phyloP scores from a whole-genome alignment of 441 rosid species.

The Erysimum pusillum region DNA sequence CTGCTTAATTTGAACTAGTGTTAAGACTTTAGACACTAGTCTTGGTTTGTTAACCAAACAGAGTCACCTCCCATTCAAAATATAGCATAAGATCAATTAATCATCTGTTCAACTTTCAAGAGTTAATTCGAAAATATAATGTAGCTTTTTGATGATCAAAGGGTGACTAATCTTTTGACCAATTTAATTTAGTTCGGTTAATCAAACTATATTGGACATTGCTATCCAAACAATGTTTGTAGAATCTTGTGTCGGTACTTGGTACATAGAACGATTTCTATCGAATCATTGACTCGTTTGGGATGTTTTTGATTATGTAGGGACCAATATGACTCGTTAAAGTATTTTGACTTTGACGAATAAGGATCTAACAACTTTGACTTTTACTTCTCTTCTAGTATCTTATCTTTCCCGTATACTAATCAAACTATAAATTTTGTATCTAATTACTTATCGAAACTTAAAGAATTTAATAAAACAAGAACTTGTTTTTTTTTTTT shows the following conservation, averaged over 20 bases:
- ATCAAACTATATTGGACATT: neutral
- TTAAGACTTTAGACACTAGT: neutral
- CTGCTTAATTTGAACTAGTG: neutral
- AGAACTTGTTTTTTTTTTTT: neutral
- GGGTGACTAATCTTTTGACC: too few relatives aligned
- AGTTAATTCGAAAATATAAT: neutral
- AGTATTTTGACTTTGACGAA: slow-evolving; percentile 5
- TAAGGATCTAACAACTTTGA: slow-evolving; percentile 13
- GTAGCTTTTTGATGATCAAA: too few relatives aligned
- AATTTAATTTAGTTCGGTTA: neutral
- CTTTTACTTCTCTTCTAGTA: slow-evolving; percentile 16
- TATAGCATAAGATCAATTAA: neutral
- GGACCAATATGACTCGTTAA: slow-evolving; percentile 26
- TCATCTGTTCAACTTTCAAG: neutral
- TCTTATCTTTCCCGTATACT: neutral
- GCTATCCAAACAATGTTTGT: neutral
- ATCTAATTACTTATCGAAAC: neutral
- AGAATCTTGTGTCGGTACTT: slow-evolving; percentile 9
- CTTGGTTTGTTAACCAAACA: neutral
- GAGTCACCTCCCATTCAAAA: neutral
- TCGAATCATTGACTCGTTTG: slow-evolving; percentile 21
- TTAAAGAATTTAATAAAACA: neutral
- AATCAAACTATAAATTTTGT: neutral
- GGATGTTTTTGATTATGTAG: slow-evolving; percentile 4
- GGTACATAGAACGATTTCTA: slow-evolving; percentile 16